Percentiles rank a stretch among this genome's conserved stretches.
Conservation (phyloP, 2,329 filamentous ascomycete species). For the Aspergillus costaricaensis region DNA sequence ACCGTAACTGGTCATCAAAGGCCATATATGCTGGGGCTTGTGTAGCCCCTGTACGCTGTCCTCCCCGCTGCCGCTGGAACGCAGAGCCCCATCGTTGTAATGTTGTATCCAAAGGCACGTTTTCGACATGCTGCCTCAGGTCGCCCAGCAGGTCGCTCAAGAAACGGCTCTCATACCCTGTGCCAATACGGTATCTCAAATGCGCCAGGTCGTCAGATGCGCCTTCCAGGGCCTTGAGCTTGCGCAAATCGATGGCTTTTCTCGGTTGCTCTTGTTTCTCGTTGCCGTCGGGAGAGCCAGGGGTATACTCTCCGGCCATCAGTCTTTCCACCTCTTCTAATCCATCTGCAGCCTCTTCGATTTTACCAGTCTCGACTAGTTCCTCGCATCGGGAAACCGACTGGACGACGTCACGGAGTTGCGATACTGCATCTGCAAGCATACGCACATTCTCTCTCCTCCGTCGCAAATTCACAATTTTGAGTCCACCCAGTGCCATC, state of each 20-base stretch:
- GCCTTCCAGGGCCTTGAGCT: constrained; percentile 76
- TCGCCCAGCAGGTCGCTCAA: constrained; percentile 76
- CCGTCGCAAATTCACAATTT: constrained; percentile 80
- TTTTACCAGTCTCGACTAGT: constrained; percentile 77
- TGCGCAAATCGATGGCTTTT: constrained; percentile 68
- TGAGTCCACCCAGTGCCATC: constrained; percentile 79
- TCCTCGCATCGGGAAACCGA: constrained; percentile 75
- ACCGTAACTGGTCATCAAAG: constrained; percentile 69
- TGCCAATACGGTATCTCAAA: constrained; percentile 78
- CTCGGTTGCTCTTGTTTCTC: constrained; percentile 32
- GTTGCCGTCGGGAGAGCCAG: constrained; percentile 31
- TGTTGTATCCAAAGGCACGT: constrained; percentile 70
- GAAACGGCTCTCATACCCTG: constrained; percentile 81
- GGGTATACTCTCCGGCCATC: constrained; percentile 68
- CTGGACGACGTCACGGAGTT: constrained; percentile 76
- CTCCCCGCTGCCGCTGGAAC: constrained; percentile 70
- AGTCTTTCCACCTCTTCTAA: constrained; percentile 78
- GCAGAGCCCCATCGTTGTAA: constrained; percentile 82
- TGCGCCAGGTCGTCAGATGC: constrained; percentile 75
- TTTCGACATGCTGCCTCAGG: constrained; percentile 75
- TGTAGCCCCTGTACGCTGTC: constrained; percentile 66
- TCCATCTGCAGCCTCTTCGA: constrained; percentile 75
- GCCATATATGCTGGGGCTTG: constrained; percentile 77
- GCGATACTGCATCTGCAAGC: constrained; percentile 77
- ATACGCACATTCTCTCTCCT: constrained; percentile 81